Evolutionary conservation across 345 rosid genomes (phyloP).

Genomic region (Theobroma cacao): DNA sequence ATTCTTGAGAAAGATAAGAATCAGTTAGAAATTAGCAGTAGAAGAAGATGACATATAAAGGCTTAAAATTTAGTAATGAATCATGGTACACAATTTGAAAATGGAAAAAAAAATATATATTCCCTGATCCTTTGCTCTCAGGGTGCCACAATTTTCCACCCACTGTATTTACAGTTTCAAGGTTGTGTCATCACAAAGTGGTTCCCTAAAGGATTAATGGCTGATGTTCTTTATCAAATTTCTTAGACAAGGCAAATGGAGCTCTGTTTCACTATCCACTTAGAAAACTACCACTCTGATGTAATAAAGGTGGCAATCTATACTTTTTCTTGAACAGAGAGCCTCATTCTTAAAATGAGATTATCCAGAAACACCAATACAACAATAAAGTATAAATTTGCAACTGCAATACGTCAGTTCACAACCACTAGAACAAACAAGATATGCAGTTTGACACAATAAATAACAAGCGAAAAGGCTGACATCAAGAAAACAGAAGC

Average conservation of each 20-base stretch:
- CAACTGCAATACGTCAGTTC: not conserved
- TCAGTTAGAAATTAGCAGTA: not conserved
- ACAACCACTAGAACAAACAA: not conserved
- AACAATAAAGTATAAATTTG: not conserved
- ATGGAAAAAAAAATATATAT: too few species aligned
- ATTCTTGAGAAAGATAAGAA: not conserved
- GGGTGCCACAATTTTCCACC: not conserved
- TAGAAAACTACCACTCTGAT: not conserved
- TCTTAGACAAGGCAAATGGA: not conserved
- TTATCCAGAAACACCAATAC: not conserved
- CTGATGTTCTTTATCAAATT: not conserved
- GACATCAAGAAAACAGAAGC: not conserved
- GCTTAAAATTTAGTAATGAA: not conserved
- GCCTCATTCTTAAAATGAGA: not conserved
- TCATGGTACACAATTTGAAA: too few species aligned
- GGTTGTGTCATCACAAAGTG: not conserved
- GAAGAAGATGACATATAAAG: not conserved
- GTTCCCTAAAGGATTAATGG: not conserved
- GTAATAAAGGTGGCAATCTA: not conserved
- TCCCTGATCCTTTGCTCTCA: too few species aligned
- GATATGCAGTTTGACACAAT: not conserved
- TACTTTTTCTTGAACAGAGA: not conserved
- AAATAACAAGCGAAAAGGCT: not conserved
- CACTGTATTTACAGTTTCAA: not conserved
- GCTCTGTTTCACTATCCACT: not conserved